Evolutionary conservation across 148 eudicot genomes (phyloP), one percentile per base, ranked within the genome.

Genomic region (Chenopodium berlandieri): DNA sequence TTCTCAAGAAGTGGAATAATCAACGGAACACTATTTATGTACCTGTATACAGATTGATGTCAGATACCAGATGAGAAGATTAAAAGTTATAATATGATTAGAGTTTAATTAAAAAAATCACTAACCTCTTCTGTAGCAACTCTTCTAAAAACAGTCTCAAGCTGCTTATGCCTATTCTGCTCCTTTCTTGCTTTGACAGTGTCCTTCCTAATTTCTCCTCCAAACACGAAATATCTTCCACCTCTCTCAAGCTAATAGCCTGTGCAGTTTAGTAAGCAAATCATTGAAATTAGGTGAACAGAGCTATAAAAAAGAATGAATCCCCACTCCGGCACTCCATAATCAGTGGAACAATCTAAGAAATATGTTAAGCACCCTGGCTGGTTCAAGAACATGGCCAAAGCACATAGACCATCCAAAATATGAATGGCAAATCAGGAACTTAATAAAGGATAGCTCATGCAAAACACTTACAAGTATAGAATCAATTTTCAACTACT

Each of bases 1-100:
- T 90, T 96, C 78, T 96, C 99, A 75, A 96, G 99, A 84, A 96
- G 95, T 56, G 99, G 98, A 87, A 96, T 92, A 82, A 96, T 90
- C 85, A 90, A 79, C 44, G 99, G 98, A 84, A 96, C 94, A 73
- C 92, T 96, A 63, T 94, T 94, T 90, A 96, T 91, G 76, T 94
- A 96, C 92, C 99, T 95, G 84, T 66, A 79, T 86, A n/a, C 73
- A 67, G 48, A 74, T 47, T 40, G 75, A 54, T 25, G 32, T 17
- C n/a, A 83, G 67, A 75, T 69, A 71, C 56, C 75, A 77, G 73
- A 32, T 70, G 65, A 71, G 46, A 68, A 67, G 23, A 78, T 6
- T 16, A 75, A 76, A 75, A 9, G 19, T 32, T 1, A 16, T 63
- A 64, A 12, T 11, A 34, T 25, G 27, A 22, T 76, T 46, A 68